Percentiles rank a stretch among this genome's conserved stretches.
Evolutionary conservation across 257 asterid species (phyloP).

Genomic region (Solanum bukasovii): DNA sequence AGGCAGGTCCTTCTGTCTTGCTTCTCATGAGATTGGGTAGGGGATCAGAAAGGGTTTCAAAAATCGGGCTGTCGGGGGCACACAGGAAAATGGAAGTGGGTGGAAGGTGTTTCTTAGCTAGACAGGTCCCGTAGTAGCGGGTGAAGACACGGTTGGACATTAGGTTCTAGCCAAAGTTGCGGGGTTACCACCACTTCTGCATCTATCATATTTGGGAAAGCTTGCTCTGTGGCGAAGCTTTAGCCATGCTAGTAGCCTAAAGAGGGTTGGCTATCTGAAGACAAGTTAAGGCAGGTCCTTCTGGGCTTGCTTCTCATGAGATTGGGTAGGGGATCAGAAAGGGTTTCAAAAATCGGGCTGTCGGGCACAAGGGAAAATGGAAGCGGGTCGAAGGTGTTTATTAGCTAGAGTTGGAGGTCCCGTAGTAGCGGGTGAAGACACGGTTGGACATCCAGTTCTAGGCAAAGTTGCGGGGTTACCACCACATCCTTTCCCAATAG

Average conservation of each 20-base stretch:
- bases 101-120: no score
- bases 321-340: not conserved
- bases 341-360: no score
- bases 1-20: not conserved
- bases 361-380: not conserved
- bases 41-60: not conserved
- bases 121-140: no score
- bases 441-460: not conserved
- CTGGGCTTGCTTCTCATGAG: not conserved
- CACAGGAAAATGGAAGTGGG: no score
- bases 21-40: not conserved
- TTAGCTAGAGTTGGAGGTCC: not conserved
- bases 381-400: not conserved
- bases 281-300: no score
- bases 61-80: no score
- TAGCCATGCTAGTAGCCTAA: not conserved
- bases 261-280: not conserved
- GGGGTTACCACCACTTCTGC: no score
- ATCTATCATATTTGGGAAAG: not conserved
- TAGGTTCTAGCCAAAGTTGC: no score
- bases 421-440: not conserved
- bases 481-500: not conserved
- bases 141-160: no score
- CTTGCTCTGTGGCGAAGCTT: not conserved
- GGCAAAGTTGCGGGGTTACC: not conserved